These are phyloP conservation scores for Multifurca ochricompacta DNA, from an alignment of 768 basidiomycete species.

Conservation along the genomic window DNA sequence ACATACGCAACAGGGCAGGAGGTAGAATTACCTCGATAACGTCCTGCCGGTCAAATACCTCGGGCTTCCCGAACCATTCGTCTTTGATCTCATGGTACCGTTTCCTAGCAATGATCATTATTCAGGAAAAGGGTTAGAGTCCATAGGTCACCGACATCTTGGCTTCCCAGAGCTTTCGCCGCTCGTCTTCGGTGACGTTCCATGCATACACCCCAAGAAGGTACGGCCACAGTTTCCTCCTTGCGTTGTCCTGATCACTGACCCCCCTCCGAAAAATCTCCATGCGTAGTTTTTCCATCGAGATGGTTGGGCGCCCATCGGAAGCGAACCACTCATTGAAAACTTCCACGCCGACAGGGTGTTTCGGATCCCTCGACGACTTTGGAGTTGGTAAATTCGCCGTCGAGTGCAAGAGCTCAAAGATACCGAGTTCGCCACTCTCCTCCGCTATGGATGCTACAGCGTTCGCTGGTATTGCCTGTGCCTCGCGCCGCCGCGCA, in stretches of 20 bases:
- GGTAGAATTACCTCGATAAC: slow-evolving; percentile 62
- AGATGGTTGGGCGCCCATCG: slow-evolving; percentile 59
- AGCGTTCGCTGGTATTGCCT: slow-evolving; percentile 48
- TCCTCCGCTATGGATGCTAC: slow-evolving; percentile 25
- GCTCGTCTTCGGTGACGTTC: slow-evolving; percentile 57
- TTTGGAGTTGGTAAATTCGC: slow-evolving; percentile 77
- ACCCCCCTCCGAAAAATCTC: slow-evolving; percentile 78
- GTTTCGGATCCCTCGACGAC: slow-evolving; percentile 68
- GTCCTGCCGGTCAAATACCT: slow-evolving; percentile 73
- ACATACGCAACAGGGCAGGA: slow-evolving; percentile 15
- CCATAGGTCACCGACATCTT: slow-evolving; percentile 42
- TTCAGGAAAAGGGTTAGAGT: background rate
- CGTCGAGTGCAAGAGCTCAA: slow-evolving; percentile 75
- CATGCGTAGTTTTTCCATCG: slow-evolving; percentile 59
- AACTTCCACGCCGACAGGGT: slow-evolving; percentile 64
- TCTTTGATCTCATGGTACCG: slow-evolving; percentile 64
- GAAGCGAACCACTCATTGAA: slow-evolving; percentile 77
- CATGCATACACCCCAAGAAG: slow-evolving; percentile 79
- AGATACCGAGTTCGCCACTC: slow-evolving; percentile 60
- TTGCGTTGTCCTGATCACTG: slow-evolving; percentile 40
- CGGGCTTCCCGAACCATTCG: slow-evolving; percentile 78
- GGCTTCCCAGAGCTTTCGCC: slow-evolving; percentile 50
- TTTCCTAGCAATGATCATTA: slow-evolving; percentile 35
- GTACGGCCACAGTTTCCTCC: slow-evolving; percentile 86
- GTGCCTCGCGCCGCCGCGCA: slow-evolving; percentile 72